These are phyloP conservation scores for Cadophora sp. DNA, from an alignment of 2,329 filamentous ascomycete genomes.

Conservation along the genomic window DNA sequence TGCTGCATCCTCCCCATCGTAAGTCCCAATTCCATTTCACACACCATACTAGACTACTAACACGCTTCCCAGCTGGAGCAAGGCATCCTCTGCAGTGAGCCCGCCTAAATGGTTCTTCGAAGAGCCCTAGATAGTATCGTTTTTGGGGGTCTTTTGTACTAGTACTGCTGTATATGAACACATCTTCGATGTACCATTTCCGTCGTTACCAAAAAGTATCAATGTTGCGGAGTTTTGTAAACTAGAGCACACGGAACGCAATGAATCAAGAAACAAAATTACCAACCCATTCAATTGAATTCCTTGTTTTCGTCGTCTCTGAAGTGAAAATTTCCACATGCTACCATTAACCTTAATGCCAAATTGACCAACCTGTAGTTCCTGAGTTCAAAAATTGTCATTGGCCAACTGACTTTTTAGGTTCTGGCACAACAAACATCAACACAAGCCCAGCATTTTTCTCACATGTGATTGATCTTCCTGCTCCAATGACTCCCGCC, in stretches of 20 bases:
- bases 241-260: conserved; percentile 9
- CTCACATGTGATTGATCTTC: too few relatives aligned
- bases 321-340: too few relatives aligned
- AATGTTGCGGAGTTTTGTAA: neutral
- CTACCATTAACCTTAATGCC: too few relatives aligned
- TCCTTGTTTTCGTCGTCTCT: neutral
- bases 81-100: conserved; percentile 43
- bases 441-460: too few relatives aligned
- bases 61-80: conserved; percentile 39
- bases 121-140: neutral
- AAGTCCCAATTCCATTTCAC: conserved; percentile 21
- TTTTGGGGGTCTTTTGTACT: neutral
- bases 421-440: too few relatives aligned
- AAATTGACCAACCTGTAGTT: too few relatives aligned
- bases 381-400: too few relatives aligned
- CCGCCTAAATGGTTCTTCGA: neutral
- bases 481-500: too few relatives aligned
- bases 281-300: neutral
- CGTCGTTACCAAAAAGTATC: conserved; percentile 1
- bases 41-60: conserved; percentile 4
- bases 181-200: neutral
- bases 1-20: conserved; percentile 63
- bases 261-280: neutral
- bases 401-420: too few relatives aligned
- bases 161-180: neutral